phyloP scores from a whole-genome alignment of 164 flowering plant genomes.

The Tinospora cordifolia region DNA sequence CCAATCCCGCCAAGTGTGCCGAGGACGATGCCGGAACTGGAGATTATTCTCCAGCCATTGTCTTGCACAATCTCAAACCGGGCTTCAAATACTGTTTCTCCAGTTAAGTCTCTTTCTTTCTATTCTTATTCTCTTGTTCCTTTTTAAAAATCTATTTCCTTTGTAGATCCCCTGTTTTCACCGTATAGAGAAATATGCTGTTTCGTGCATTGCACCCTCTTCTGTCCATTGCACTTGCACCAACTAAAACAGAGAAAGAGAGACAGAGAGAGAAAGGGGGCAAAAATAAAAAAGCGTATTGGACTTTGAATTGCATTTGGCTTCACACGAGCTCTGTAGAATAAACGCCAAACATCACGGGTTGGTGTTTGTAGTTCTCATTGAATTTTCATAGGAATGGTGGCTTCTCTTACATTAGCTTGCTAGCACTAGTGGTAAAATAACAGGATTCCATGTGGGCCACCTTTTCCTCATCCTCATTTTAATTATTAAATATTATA shows the following conservation, averaged over 20 bases:
- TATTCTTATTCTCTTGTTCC: neutral
- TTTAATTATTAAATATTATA: no score
- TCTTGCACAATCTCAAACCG: constrained; percentile 49
- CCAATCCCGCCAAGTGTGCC: neutral
- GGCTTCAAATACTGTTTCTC: constrained; percentile 63
- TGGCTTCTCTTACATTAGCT: neutral
- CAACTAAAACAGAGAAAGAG: neutral
- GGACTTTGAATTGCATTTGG: neutral
- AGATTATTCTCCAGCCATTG: constrained; percentile 33
- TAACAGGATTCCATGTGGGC: no score
- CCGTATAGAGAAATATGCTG: neutral
- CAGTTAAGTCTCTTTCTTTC: constrained; percentile 31
- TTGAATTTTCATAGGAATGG: neutral
- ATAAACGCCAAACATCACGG: constrained; percentile 2
- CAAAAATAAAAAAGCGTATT: neutral
- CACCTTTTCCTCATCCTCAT: no score
- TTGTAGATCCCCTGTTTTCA: neutral
- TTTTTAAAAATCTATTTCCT: neutral
- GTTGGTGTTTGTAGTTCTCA: neutral
- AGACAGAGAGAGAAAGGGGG: no score
- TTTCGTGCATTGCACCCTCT: neutral
- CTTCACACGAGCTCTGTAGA: neutral
- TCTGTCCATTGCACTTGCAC: neutral
- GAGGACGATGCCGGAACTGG: constrained; percentile 10
- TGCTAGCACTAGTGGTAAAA: neutral